phyloP scores from a whole-genome alignment of 345 rosid species.

The Rhizophora apiculata region DNA sequence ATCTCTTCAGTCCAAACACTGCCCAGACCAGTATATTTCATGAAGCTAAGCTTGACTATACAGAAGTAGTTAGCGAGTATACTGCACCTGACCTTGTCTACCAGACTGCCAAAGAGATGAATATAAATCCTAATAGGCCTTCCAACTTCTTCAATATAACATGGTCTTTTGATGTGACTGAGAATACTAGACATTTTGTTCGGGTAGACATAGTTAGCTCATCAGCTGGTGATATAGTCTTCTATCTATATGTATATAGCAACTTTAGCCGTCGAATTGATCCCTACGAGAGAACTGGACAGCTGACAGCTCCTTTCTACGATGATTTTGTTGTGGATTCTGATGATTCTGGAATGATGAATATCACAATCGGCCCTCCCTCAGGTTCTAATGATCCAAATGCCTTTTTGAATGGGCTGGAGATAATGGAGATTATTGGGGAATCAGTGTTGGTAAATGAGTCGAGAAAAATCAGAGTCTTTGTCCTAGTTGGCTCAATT shows the following conservation, averaged over 20 bases:
- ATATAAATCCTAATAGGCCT: background rate
- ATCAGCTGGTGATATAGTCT: background rate
- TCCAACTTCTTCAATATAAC: conserved; percentile 28
- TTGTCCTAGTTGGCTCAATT: conserved; percentile 24
- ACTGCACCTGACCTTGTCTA: conserved; percentile 48
- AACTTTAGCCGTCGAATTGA: conserved; percentile 16
- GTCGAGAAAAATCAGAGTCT: background rate
- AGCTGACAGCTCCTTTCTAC: conserved; percentile 33
- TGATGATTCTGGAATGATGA: conserved; percentile 37
- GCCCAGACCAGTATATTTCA: background rate
- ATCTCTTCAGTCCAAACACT: conserved; percentile 12
- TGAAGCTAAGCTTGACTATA: conserved; percentile 6
- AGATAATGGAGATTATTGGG: conserved; percentile 45
- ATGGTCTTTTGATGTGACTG: conserved; percentile 44
- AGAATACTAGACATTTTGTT: conserved; percentile 37
- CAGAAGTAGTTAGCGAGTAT: background rate
- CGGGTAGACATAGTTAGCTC: conserved; percentile 36
- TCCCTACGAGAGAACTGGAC: background rate
- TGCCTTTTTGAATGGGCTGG: conserved; percentile 55
- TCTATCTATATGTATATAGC: conserved; percentile 40
- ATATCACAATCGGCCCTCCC: conserved; percentile 30
- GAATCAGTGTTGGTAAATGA: background rate
- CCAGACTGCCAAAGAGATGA: conserved; percentile 37
- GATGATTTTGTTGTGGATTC: conserved; percentile 42
- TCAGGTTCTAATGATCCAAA: rapidly evolving